Conservation (phyloP, 768 basidiomycete species). For the Suillus discolor region DNA sequence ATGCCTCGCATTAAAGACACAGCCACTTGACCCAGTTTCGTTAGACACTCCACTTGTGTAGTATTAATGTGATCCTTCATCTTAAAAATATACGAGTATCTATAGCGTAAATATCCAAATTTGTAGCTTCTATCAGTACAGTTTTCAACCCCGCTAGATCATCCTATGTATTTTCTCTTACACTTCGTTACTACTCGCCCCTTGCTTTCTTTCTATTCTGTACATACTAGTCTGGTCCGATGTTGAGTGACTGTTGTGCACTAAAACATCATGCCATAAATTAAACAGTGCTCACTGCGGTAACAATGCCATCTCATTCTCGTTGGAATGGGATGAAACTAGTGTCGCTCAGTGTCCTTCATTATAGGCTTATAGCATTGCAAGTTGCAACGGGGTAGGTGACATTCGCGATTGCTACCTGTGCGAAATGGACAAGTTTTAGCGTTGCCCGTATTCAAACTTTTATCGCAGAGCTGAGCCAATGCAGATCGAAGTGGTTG, state of each 20-base stretch:
- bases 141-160: background rate
- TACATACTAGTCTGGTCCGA: background rate
- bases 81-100: conserved; percentile 2
- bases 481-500: background rate
- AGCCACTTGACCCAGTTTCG: background rate
- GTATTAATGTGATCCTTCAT: background rate
- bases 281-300: no score
- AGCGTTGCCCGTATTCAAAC: background rate
- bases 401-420: background rate
- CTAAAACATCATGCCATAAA: no score
- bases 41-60: background rate
- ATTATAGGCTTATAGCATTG: background rate
- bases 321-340: background rate
- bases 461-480: background rate
- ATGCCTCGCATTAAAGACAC: conserved; percentile 8
- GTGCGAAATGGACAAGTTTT: background rate
- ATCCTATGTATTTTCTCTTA: background rate
- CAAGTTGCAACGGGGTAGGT: background rate
- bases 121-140: conserved; percentile 5
- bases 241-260: no score
- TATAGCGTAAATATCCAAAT: background rate
- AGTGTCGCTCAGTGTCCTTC: background rate
- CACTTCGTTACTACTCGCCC: background rate
- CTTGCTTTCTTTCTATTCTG: background rate
- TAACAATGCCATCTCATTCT: no score